A percentile compares a stretch with the other conserved stretches of the same genome.
Evolutionary conservation across 768 basidiomycete species (phyloP).

Genomic region (Tylopilus subfusipes): DNA sequence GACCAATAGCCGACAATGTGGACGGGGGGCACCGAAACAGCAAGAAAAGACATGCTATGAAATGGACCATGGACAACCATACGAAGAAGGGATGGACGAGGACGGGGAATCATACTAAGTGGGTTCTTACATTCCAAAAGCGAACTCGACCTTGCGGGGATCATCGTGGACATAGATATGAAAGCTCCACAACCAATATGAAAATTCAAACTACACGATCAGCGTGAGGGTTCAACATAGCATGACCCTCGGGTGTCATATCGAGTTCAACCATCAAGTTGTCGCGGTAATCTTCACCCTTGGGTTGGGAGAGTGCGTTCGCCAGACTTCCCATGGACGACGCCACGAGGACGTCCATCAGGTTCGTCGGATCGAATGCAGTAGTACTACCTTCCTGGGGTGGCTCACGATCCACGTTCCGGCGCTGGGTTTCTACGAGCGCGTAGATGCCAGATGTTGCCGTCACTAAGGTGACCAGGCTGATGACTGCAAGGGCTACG

Average conservation of each 20-base stretch:
- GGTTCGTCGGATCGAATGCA: background rate
- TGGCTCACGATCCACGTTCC: too few relatives aligned
- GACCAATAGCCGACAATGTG: too few relatives aligned
- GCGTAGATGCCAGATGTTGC: background rate
- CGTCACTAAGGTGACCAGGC: background rate
- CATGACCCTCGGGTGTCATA: background rate
- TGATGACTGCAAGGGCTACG: background rate
- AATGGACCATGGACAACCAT: too few relatives aligned
- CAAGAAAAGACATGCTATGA: too few relatives aligned
- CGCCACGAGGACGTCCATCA: background rate
- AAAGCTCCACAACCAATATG: too few relatives aligned
- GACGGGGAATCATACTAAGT: too few relatives aligned
- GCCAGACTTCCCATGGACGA: background rate
- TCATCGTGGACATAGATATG: too few relatives aligned
- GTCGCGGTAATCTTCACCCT: background rate
- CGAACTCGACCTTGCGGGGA: too few relatives aligned
- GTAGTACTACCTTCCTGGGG: background rate
- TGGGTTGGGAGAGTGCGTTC: background rate
- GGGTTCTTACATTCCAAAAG: too few relatives aligned
- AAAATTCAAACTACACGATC: too few relatives aligned
- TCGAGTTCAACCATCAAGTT: background rate
- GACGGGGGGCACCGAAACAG: too few relatives aligned
- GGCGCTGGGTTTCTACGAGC: background rate
- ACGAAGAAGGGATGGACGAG: too few relatives aligned
- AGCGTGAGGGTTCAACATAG: background rate